Percentiles rank a stretch among this genome's conserved stretches.
Conservation (phyloP, 345 rosid species). For the Trapa incisa region DNA sequence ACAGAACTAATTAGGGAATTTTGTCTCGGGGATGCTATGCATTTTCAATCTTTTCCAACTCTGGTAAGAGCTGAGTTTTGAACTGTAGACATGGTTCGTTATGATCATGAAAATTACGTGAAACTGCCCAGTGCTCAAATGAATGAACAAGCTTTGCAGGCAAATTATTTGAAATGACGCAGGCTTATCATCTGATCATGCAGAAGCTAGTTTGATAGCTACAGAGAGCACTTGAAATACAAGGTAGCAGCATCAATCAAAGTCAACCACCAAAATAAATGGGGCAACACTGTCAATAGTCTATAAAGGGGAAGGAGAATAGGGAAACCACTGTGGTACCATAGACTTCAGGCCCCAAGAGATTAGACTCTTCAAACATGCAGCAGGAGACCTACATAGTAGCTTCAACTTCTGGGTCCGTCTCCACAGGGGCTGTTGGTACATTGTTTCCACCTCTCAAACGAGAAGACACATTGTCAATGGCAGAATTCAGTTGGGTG, state of each 20-base stretch:
- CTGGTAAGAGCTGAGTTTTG: no score
- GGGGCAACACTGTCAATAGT: background rate
- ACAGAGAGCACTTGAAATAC: background rate
- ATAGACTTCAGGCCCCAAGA: background rate
- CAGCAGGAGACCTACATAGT: constrained; percentile 2
- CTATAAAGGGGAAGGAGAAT: background rate
- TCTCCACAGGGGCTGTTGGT: constrained; percentile 25
- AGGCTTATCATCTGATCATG: background rate
- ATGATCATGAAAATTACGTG: background rate
- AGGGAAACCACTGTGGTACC: background rate
- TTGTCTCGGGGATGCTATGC: no score
- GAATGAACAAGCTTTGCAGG: background rate
- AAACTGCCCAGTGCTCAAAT: background rate
- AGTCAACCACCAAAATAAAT: background rate
- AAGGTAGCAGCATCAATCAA: background rate
- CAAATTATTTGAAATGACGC: background rate
- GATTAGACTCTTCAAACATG: background rate
- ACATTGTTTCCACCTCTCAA: constrained; percentile 59
- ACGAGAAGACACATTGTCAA: constrained; percentile 80
- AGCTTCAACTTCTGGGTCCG: constrained; percentile 54
- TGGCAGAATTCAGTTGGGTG: constrained; percentile 78
- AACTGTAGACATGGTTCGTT: no score
- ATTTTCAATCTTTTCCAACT: no score
- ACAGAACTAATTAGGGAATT: no score
- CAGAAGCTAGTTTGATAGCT: background rate